Evolutionary conservation across 2,329 filamentous ascomycete species (phyloP), one percentile per base, ranked within the genome.

Genomic region (Lecanosticta acicola): DNA sequence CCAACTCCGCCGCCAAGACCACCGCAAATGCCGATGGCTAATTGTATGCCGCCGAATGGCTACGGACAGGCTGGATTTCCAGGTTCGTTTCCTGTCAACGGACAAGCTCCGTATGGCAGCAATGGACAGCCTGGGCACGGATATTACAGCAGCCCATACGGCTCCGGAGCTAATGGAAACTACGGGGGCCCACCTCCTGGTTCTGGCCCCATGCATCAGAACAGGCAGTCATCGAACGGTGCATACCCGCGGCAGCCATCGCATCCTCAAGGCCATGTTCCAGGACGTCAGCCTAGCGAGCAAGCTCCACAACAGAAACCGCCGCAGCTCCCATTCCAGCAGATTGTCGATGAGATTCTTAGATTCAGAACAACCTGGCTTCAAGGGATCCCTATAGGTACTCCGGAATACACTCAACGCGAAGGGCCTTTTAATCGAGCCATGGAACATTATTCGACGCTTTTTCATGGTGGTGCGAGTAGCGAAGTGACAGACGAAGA

Each of bases 1-100:
- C 69, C 71, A 32, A 68, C 70, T 35, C 69, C 68, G 24, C 62
- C 62, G 19, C 61, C 55, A 16, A 46, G 53, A 41, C 51, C 49
- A 36, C 44, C 40, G 26, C 48, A 39, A 13, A 43, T 47, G 33
- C 48, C 48, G 17, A 54, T 57, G 57, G 46, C 46, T 14, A 56
- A 56, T 32, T 55, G 21, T 48, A 55, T 42, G 40, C 45, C 42
- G 19, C 52, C 49, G 33, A 43, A 42, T 37, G 41, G 43, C n/a
- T 44, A 52, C 37, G 51, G 46, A 19, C 51, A 50, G 35, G 49
- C 52, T 14, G 45, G 35, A 4, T 50, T 53, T 18, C 40, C 41
- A 20, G 51, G 48, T 3, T 48, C 48, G 32, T 45, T 48, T 8
- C 33, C 33, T 14, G n/a, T 32, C 32, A 48, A 48, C 26, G 49